phyloP scores from a whole-genome alignment of 495 filamentous ascomycete species.

The Lindgomyces ingoldianus region DNA sequence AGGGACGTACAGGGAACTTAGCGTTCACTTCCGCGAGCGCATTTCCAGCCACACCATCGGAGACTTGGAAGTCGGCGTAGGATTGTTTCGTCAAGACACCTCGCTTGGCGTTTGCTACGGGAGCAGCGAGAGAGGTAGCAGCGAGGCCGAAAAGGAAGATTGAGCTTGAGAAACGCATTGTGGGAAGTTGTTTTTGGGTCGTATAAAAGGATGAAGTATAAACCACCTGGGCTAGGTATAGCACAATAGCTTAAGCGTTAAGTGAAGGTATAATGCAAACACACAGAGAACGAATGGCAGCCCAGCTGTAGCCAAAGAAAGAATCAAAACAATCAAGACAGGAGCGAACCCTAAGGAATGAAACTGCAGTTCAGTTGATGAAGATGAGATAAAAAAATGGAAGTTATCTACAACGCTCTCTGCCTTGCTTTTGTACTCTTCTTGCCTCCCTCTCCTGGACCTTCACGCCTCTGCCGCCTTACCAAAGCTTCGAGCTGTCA shows the following conservation, averaged over 20 bases:
- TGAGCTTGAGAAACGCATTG: constrained; percentile 27
- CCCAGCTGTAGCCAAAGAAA: constrained; percentile 15
- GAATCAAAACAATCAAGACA: not conserved
- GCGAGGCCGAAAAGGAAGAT: constrained; percentile 16
- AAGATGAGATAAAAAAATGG: not conserved
- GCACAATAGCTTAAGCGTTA: not conserved
- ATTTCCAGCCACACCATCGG: constrained; percentile 49
- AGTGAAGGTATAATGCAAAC: not conserved
- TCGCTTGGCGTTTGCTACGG: constrained; percentile 12
- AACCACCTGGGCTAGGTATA: constrained; percentile 2
- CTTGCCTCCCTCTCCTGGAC: not conserved
- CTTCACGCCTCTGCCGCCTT: not conserved
- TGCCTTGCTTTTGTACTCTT: constrained; percentile 7
- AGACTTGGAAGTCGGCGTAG: constrained; percentile 45
- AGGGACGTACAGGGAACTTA: constrained; percentile 48
- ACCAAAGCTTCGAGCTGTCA: constrained; percentile 12
- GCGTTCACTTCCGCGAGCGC: constrained; percentile 48
- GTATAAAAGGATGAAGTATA: constrained; percentile 6
- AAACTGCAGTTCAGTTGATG: constrained; percentile 13
- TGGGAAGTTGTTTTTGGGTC: not conserved
- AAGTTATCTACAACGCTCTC: not conserved
- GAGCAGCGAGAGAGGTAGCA: constrained; percentile 12
- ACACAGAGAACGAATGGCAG: constrained; percentile 23
- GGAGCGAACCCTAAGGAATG: constrained; percentile 4
- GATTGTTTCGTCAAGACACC: constrained; percentile 11